Conservation (phyloP, 2,329 filamentous ascomycete genomes). For the Leptodontidium sp. region DNA sequence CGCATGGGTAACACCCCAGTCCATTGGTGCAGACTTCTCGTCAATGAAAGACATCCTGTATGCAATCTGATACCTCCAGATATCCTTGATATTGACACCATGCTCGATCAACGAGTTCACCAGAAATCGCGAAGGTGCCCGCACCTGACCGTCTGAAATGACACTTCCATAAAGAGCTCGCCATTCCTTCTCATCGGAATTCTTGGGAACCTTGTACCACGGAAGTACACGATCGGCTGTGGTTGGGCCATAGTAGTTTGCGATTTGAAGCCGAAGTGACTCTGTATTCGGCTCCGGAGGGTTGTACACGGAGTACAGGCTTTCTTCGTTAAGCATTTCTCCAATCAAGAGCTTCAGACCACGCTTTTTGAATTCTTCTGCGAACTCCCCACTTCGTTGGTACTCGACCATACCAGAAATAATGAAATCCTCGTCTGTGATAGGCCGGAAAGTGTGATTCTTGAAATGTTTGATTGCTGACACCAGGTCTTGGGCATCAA, state of each 20-base stretch:
- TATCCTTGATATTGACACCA: conserved; percentile 47
- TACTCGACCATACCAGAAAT: conserved; percentile 51
- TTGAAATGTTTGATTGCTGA: conserved; percentile 50
- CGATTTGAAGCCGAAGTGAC: conserved; percentile 50
- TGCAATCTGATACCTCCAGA: conserved; percentile 54
- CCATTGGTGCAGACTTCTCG: conserved; percentile 49
- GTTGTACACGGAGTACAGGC: conserved; percentile 53
- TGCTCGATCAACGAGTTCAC: conserved; percentile 45
- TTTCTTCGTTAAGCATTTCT: conserved; percentile 55
- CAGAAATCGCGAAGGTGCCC: conserved; percentile 49
- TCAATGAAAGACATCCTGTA: conserved; percentile 54
- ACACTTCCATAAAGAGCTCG: conserved; percentile 52
- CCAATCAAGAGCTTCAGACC: conserved; percentile 51
- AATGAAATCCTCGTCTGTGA: conserved; percentile 54
- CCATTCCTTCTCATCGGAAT: conserved; percentile 48
- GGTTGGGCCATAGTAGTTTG: conserved; percentile 54
- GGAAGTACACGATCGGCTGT: conserved; percentile 49
- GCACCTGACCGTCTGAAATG: conserved; percentile 52
- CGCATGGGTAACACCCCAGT: conserved; percentile 49
- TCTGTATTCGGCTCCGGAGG: conserved; percentile 47
- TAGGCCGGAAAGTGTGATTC: conserved; percentile 55
- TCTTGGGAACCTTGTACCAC: conserved; percentile 48
- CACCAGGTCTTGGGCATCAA: conserved; percentile 48
- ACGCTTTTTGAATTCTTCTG: conserved; percentile 49
- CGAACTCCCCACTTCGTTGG: conserved; percentile 49